These are phyloP conservation scores for Boletus vinaceobasis DNA, from an alignment of 768 basidiomycete genomes.

Conservation along the genomic window DNA sequence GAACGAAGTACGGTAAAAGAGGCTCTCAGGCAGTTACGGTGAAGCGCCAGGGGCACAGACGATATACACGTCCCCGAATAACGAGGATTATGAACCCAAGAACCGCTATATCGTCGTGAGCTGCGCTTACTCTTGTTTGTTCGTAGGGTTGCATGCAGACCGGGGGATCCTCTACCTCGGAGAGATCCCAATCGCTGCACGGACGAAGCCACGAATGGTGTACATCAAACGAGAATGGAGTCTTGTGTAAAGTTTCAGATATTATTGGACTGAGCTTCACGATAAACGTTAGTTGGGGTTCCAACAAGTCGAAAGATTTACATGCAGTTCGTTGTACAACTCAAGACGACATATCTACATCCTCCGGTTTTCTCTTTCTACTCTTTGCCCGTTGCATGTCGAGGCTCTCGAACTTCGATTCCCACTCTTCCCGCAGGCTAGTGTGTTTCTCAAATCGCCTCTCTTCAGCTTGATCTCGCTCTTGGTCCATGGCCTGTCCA, in stretches of 20 bases:
- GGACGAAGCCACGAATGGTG: background rate
- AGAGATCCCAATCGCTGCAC: background rate
- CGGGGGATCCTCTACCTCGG: background rate
- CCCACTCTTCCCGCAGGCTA: constrained; percentile 39
- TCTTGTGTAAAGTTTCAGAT: background rate
- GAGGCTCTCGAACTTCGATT: constrained; percentile 36
- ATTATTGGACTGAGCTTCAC: background rate
- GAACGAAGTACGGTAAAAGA: constrained; percentile 74
- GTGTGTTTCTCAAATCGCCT: constrained; percentile 39
- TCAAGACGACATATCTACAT: constrained; percentile 26
- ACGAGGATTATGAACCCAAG: background rate
- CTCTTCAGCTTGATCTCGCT: constrained; percentile 10
- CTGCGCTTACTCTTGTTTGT: background rate
- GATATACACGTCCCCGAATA: background rate
- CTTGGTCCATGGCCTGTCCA: constrained; percentile 36
- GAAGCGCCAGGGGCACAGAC: background rate
- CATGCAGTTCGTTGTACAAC: background rate
- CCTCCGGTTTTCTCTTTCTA: constrained; percentile 17
- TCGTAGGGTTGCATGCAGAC: background rate
- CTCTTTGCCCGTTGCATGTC: constrained; percentile 23
- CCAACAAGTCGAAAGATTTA: background rate
- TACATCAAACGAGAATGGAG: background rate
- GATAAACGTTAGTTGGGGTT: background rate
- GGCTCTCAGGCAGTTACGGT: constrained; percentile 40
- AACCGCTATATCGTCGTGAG: background rate